A percentile compares a stretch with the other conserved stretches of the same genome.
These are phyloP conservation scores for Stephania cephalantha DNA, from an alignment of 164 flowering plant species.

Conservation along the genomic window DNA sequence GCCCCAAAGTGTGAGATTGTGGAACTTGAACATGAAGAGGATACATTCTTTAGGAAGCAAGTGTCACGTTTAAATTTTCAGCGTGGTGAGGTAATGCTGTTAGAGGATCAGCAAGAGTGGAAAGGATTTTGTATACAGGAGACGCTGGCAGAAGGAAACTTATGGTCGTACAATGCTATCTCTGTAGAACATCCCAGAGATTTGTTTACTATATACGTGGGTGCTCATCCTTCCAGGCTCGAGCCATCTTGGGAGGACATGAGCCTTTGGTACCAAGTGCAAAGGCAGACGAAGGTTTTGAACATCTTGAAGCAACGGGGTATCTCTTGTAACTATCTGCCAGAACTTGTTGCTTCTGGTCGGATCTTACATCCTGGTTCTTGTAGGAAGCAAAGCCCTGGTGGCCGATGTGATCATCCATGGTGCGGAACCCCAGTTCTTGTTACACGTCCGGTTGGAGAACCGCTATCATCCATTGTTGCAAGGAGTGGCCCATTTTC, in stretches of 20 bases:
- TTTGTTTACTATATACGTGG: conserved; percentile 50
- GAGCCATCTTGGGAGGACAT: conserved; percentile 90
- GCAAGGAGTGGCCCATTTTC: conserved; percentile 42
- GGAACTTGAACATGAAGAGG: conserved; percentile 47
- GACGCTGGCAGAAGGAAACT: conserved; percentile 33
- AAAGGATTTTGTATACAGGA: conserved; percentile 47
- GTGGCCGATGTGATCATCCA: conserved; percentile 64
- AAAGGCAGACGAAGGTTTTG: conserved; percentile 78
- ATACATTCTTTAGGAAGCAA: conserved; percentile 27
- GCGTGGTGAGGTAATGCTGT: conserved; percentile 38
- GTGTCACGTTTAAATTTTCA: conserved; percentile 34
- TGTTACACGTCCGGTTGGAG: conserved; percentile 67
- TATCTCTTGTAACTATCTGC: conserved; percentile 53
- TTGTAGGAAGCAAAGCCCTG: conserved; percentile 47
- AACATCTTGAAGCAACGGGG: conserved; percentile 58
- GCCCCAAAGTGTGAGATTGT: conserved; percentile 45
- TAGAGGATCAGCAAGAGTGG: conserved; percentile 49
- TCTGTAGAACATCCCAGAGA: conserved; percentile 45
- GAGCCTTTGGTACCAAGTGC: conserved; percentile 87
- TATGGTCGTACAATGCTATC: conserved; percentile 42
- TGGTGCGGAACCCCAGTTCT: conserved; percentile 84
- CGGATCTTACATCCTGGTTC: conserved; percentile 59
- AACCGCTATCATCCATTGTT: conserved; percentile 42
- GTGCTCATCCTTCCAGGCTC: conserved; percentile 73
- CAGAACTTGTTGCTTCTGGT: conserved; percentile 61